These are phyloP conservation scores for Hymenoscyphus occultus DNA, from an alignment of 2,329 filamentous ascomycete species.

Conservation along the genomic window DNA sequence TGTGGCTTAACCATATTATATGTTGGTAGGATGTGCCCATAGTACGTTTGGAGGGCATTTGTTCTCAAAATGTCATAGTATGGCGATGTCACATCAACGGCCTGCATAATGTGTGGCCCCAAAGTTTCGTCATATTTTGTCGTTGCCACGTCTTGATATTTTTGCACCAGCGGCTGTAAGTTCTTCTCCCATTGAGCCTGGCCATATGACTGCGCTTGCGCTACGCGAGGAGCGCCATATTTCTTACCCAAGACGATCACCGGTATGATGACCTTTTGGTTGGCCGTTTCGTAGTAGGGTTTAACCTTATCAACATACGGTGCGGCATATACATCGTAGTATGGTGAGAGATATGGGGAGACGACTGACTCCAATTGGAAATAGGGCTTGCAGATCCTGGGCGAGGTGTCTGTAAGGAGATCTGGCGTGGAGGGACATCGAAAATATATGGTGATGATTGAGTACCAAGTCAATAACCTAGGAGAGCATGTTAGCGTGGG, in stretches of 20 bases:
- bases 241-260: slow-evolving; percentile 62
- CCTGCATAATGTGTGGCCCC: slow-evolving; percentile 69
- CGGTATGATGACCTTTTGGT: slow-evolving; percentile 67
- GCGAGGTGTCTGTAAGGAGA: slow-evolving; percentile 65
- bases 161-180: slow-evolving; percentile 70
- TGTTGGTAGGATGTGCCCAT: slow-evolving; percentile 70
- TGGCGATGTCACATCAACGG: slow-evolving; percentile 57
- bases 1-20: slow-evolving; percentile 76
- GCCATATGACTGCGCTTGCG: slow-evolving; percentile 64
- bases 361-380: slow-evolving; percentile 60
- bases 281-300: slow-evolving; percentile 68
- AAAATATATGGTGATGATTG: slow-evolving; percentile 75
- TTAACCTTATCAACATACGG: slow-evolving; percentile 74
- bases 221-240: slow-evolving; percentile 72
- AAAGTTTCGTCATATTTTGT: slow-evolving; percentile 68
- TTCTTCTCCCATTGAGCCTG: slow-evolving; percentile 74
- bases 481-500: slow-evolving; percentile 14
- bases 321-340: slow-evolving; percentile 80
- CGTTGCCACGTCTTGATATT: slow-evolving; percentile 59
- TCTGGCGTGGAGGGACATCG: slow-evolving; percentile 72
- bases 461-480: slow-evolving; percentile 82
- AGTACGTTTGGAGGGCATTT: slow-evolving; percentile 65
- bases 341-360: slow-evolving; percentile 75
- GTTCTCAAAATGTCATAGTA: slow-evolving; percentile 67
- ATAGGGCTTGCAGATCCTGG: slow-evolving; percentile 82